Conservation (phyloP, 805 yeast species). For the Cyberlindnera samutprakarnensis region DNA sequence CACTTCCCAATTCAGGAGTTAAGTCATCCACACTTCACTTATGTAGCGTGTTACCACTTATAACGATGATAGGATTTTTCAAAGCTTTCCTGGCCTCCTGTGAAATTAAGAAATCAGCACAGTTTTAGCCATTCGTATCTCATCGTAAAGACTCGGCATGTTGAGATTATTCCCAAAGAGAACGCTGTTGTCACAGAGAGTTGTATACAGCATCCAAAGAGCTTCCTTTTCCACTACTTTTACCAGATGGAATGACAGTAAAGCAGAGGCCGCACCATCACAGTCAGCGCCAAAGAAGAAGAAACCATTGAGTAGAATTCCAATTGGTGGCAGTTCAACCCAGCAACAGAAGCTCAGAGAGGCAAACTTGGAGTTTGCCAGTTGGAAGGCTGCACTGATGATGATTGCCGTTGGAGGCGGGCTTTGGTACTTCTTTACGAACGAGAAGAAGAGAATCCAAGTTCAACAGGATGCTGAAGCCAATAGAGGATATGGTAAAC, state of each 20-base stretch:
- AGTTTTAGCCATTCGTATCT: too few relatives aligned
- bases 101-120: too few relatives aligned
- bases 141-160: constrained; percentile 1
- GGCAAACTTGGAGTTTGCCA: constrained; percentile 58
- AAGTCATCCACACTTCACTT: too few relatives aligned
- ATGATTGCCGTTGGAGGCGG: constrained; percentile 66
- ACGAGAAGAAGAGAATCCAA: constrained; percentile 69
- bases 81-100: too few relatives aligned
- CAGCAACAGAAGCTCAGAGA: constrained; percentile 27
- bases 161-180: background rate
- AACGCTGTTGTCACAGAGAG: background rate
- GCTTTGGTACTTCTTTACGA: constrained; percentile 60
- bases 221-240: constrained; percentile 13
- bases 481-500: constrained; percentile 85
- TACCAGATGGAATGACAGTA: constrained; percentile 11
- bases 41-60: too few relatives aligned
- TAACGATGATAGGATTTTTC: too few relatives aligned
- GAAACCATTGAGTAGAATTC: constrained; percentile 74
- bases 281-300: constrained; percentile 10
- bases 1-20: too few relatives aligned
- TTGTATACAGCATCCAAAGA: background rate
- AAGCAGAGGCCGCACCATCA: constrained; percentile 5
- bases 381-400: constrained; percentile 76
- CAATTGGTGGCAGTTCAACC: constrained; percentile 53
- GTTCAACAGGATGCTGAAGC: constrained; percentile 75